Conservation (phyloP, 2,329 filamentous ascomycete genomes). For the Phoma sp. region DNA sequence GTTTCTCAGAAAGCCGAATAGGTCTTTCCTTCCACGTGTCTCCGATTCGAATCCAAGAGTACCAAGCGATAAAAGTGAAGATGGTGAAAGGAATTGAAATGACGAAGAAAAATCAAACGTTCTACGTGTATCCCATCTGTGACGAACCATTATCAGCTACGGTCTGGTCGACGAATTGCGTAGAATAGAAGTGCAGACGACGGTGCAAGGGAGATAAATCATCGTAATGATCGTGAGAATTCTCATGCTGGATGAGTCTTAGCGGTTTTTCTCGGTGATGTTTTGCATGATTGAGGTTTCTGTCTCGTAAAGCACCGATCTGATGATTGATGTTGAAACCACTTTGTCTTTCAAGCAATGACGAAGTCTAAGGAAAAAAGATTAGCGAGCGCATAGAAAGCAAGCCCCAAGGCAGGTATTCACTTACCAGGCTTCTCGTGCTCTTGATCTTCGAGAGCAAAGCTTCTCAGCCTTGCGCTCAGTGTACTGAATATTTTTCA, state of each 20-base stretch:
- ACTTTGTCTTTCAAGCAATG: conserved; percentile 25
- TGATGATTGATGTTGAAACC: conserved; percentile 27
- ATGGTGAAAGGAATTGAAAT: conserved; percentile 30
- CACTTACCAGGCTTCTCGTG: conserved; percentile 4
- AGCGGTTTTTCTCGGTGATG: conserved; percentile 30
- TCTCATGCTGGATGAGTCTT: conserved; percentile 31
- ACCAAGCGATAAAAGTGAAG: conserved; percentile 30
- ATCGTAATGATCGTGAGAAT: conserved; percentile 34
- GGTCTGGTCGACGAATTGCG: conserved; percentile 30
- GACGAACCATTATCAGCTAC: not conserved
- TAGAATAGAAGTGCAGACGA: conserved; percentile 37
- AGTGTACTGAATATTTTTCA: not conserved
- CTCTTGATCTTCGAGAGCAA: conserved; percentile 1
- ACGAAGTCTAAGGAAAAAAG: conserved; percentile 20
- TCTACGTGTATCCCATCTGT: conserved; percentile 16
- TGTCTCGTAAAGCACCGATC: conserved; percentile 25
- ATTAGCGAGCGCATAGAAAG: too few relatives aligned
- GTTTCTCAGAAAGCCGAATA: too few relatives aligned
- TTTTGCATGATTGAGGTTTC: conserved; percentile 28
- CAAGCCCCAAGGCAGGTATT: too few relatives aligned
- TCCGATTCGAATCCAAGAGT: conserved; percentile 17
- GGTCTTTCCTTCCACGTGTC: too few relatives aligned
- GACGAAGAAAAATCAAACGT: conserved; percentile 33
- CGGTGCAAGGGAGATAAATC: conserved; percentile 34
- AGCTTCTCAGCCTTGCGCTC: not conserved